Percentiles rank a stretch among this genome's conserved stretches.
Conservation (phyloP, 2,329 filamentous ascomycete species). For the Aspergillus sp. region DNA sequence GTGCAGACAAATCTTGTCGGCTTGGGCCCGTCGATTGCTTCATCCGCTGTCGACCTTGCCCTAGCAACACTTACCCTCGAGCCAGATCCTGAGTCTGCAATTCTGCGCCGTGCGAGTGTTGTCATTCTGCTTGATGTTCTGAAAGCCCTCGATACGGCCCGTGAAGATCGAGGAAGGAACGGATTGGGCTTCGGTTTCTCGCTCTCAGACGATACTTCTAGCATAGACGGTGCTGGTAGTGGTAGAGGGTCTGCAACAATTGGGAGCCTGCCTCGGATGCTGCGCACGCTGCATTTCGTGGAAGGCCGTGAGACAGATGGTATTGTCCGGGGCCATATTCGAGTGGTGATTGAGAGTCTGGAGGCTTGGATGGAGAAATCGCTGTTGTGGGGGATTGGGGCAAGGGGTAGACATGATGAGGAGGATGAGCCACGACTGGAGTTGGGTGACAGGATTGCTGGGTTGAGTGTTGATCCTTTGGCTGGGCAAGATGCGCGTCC, state of each 20-base stretch:
- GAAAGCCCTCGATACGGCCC: constrained; percentile 30
- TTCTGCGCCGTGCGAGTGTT: constrained; percentile 34
- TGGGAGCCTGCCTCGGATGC: constrained; percentile 32
- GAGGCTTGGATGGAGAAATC: constrained; percentile 38
- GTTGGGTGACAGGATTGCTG: constrained; percentile 32
- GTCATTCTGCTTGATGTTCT: constrained; percentile 34
- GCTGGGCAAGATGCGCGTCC: constrained; percentile 18
- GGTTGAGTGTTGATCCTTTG: constrained; percentile 29
- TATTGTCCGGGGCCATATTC: constrained; percentile 34
- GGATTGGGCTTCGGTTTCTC: constrained; percentile 36
- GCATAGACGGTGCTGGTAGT: background rate
- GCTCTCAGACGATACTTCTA: constrained; percentile 14
- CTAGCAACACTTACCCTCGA: constrained; percentile 34
- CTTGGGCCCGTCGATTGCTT: constrained; percentile 26
- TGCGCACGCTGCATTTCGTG: constrained; percentile 29
- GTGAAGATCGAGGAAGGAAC: constrained; percentile 20
- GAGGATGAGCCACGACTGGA: constrained; percentile 20
- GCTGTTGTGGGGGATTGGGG: constrained; percentile 31
- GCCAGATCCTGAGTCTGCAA: constrained; percentile 28
- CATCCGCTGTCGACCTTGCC: constrained; percentile 33
- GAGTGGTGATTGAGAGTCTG: constrained; percentile 33
- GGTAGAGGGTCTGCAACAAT: constrained; percentile 18
- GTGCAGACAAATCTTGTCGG: constrained; percentile 34
- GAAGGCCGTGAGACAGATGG: constrained; percentile 31
- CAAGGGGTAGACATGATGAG: constrained; percentile 10